These are phyloP conservation scores for Chloromonas sp. DNA, from an alignment of 163 green algal species.

Conservation along the genomic window DNA sequence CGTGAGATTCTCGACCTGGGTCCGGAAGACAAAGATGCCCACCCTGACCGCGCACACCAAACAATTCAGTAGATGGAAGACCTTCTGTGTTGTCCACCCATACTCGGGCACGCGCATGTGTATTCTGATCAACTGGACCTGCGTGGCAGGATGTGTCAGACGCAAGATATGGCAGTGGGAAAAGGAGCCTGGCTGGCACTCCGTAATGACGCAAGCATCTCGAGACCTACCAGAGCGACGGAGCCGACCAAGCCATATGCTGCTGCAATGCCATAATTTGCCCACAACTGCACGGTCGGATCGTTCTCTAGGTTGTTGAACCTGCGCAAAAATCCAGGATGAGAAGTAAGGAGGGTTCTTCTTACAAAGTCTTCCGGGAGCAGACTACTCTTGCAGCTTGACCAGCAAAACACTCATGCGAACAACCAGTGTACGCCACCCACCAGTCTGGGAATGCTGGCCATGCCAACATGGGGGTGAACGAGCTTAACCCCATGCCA, in stretches of 20 bases:
- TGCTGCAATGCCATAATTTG: neutral
- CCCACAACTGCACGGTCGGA: neutral
- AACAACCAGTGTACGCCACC: too few relatives aligned
- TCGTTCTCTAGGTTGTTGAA: neutral
- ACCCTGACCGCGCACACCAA: slow-evolving; percentile 72
- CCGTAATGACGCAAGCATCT: neutral
- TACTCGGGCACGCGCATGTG: slow-evolving; percentile 93
- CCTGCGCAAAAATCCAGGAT: neutral
- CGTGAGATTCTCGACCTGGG: slow-evolving; percentile 50
- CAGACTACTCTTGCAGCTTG: too few relatives aligned
- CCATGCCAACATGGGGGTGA: too few relatives aligned
- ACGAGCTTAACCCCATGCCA: too few relatives aligned
- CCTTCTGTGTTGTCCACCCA: slow-evolving; percentile 98
- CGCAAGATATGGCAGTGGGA: neutral
- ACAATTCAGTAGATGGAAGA: slow-evolving; percentile 97
- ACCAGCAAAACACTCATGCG: too few relatives aligned
- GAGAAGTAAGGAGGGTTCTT: too few relatives aligned
- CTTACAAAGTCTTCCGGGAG: too few relatives aligned
- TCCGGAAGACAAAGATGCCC: slow-evolving; percentile 74
- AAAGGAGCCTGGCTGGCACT: neutral
- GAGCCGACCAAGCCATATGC: neutral
- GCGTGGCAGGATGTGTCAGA: neutral
- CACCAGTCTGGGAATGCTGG: too few relatives aligned
- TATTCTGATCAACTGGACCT: slow-evolving; percentile 89
- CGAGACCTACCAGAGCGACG: neutral